Evolutionary conservation across 805 yeast genomes (phyloP).

Genomic region (Candida berthetii): DNA sequence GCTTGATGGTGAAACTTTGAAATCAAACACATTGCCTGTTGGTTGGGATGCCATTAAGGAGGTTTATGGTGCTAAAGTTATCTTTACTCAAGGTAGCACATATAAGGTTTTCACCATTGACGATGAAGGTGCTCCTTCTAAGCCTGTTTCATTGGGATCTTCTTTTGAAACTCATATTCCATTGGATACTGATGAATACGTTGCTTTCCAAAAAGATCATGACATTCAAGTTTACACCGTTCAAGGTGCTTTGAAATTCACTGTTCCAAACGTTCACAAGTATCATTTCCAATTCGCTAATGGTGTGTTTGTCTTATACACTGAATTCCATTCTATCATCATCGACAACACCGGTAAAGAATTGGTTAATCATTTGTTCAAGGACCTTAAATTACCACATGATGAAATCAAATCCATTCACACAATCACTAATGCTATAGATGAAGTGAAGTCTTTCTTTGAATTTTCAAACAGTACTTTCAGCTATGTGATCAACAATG

Average conservation of each 20-base stretch:
- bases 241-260: constrained; percentile 8
- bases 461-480: constrained; percentile 8
- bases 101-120: constrained; percentile 6
- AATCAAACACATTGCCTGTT: constrained; percentile 3
- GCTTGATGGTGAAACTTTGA: constrained; percentile 8
- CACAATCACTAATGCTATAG: background rate
- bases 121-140: constrained; percentile 2
- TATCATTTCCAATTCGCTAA: constrained; percentile 12
- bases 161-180: constrained; percentile 9
- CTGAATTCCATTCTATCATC: constrained; percentile 15
- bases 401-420: background rate
- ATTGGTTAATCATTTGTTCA: constrained; percentile 12
- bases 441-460: constrained; percentile 7
- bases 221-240: constrained; percentile 12
- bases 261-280: constrained; percentile 15
- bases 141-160: constrained; percentile 2
- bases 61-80: constrained; percentile 16
- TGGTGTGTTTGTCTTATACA: constrained; percentile 12
- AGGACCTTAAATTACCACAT: constrained; percentile 2
- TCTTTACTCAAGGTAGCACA: constrained; percentile 4
- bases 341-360: constrained; percentile 20
- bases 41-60: constrained; percentile 12
- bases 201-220: constrained; percentile 15
- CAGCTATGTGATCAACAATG: constrained; percentile 5
- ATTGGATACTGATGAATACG: constrained; percentile 10